Evolutionary conservation across 495 filamentous ascomycete genomes (phyloP), one percentile per base, ranked within the genome.

Genomic region (Penicillium angulare): DNA sequence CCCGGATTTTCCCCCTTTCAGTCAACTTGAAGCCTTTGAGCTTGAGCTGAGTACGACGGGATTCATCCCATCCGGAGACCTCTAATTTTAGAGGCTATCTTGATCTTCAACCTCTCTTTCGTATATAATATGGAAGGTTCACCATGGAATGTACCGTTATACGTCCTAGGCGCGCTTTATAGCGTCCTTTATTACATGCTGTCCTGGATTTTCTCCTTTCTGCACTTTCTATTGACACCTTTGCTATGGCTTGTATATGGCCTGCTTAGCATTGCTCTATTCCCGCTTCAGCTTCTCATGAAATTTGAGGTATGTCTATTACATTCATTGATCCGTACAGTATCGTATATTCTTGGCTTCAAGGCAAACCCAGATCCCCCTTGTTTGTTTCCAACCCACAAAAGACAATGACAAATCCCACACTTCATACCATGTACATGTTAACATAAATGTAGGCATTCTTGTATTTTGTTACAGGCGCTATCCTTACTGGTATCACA

Each of bases 241-340:
- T 64, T 81, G 50, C 43, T 83, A 38, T 67, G 73, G 49, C 51
- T 79, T 16, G 65, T 64, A 21, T 61, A 57, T 32, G 65, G 60
- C 27, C 43, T 71, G 21, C 51, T 79, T 32, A 61, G 65, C 44
- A 33, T 65, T n/a, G 50, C 56, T 41, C 54, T 72, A 35, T 57
- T 73, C 16, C 75, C 76, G 8, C 47, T 77, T 21, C 71, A 53
- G 32, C 49, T 85, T 21, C 59, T 87, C 1, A 67, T 68, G 18
- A 83, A 74, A 62, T 76, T 88, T 45, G 85, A 90, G 82, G 87
- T 88, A 77, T 2, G 15, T 24, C 1, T 15, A 3, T 6, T 31
- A 31, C 8, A 12, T 2, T 2, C 5, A 2, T n/a, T n/a, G n/a
- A n/a, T n/a, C n/a, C n/a, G n/a, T n/a, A n/a, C n/a, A n/a, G n/a